Evolutionary conservation across 208 protist species (phyloP).

Genomic region (Herpetomonas tarakana): DNA sequence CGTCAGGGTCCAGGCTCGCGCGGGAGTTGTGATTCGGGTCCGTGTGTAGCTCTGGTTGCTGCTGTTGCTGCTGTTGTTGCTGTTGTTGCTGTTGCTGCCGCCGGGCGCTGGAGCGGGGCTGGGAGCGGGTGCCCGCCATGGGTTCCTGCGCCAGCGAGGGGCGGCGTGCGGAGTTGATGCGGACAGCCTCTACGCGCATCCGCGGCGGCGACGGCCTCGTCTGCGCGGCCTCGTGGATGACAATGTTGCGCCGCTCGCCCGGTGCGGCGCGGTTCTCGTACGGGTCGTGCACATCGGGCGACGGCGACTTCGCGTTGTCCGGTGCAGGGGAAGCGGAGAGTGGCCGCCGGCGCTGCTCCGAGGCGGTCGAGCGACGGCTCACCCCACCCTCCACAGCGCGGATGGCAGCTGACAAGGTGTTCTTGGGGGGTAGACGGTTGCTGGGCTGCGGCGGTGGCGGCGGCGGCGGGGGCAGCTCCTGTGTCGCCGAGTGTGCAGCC

Average conservation of each 20-base stretch:
- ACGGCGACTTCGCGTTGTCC: conserved; percentile 1
- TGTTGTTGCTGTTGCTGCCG: no score
- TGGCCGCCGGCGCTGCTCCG: conserved; percentile 5
- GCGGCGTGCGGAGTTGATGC: conserved; percentile 20
- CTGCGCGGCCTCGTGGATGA: conserved; percentile 30
- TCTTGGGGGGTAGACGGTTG: conserved; percentile 5
- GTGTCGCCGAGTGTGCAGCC: background rate
- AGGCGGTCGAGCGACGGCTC: conserved; percentile 15
- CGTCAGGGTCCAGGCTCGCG: background rate
- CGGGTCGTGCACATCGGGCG: background rate
- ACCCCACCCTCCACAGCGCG: background rate
- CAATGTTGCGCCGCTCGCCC: conserved; percentile 19
- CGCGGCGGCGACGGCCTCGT: conserved; percentile 24
- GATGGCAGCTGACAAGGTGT: background rate
- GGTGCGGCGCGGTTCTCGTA: background rate
- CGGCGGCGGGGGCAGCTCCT: conserved; percentile 7
- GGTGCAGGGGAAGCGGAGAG: background rate
- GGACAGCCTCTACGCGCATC: conserved; percentile 40
- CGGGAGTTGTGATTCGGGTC: background rate
- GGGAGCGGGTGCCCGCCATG: conserved; percentile 1
- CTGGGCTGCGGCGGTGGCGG: background rate
- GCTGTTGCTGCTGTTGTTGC: no score
- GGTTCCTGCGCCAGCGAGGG: conserved; percentile 16
- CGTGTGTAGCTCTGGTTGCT: background rate
- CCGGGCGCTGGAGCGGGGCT: background rate